Conservation (phyloP, 805 yeast species). For the Schwanniomyces sp. region DNA sequence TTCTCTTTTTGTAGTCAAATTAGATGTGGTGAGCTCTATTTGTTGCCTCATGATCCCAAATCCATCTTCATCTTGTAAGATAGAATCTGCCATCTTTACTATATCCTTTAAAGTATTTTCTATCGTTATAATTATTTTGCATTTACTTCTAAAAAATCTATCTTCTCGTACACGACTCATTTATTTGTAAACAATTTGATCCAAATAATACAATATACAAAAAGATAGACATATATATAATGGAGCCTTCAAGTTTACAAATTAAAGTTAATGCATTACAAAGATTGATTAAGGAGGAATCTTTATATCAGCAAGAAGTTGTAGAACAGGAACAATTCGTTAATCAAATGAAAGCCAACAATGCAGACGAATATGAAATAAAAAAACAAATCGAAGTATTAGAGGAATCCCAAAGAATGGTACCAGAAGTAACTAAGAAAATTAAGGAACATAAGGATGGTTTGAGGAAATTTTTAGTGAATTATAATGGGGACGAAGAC, state of each 20-base stretch:
- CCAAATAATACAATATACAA: neutral
- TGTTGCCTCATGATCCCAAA: slow-evolving; percentile 1
- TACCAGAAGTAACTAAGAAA: slow-evolving; percentile 23
- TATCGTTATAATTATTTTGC: neutral
- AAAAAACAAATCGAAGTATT: slow-evolving; percentile 46
- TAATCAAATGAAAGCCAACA: slow-evolving; percentile 43
- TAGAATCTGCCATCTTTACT: neutral
- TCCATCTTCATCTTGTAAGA: slow-evolving; percentile 1
- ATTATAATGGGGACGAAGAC: slow-evolving; percentile 36
- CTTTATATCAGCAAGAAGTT: slow-evolving; percentile 58
- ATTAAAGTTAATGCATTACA: slow-evolving; percentile 70
- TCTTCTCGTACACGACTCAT: neutral
- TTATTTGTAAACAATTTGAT: neutral
- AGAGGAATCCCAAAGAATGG: slow-evolving; percentile 39
- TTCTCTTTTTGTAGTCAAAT: slow-evolving; percentile 3
- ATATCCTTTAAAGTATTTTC: neutral
- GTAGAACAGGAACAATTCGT: slow-evolving; percentile 51
- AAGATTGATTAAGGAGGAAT: slow-evolving; percentile 68
- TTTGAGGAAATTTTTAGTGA: slow-evolving; percentile 39
- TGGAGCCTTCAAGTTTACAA: slow-evolving; percentile 71
- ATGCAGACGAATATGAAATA: slow-evolving; percentile 64
- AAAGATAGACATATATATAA: slow-evolving; percentile 19
- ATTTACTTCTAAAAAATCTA: neutral
- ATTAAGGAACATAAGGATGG: slow-evolving; percentile 16
- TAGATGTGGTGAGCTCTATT: slow-evolving; percentile 1